Conservation (phyloP, 108 stramenopile genomes). For the Skeletonema potamos region DNA sequence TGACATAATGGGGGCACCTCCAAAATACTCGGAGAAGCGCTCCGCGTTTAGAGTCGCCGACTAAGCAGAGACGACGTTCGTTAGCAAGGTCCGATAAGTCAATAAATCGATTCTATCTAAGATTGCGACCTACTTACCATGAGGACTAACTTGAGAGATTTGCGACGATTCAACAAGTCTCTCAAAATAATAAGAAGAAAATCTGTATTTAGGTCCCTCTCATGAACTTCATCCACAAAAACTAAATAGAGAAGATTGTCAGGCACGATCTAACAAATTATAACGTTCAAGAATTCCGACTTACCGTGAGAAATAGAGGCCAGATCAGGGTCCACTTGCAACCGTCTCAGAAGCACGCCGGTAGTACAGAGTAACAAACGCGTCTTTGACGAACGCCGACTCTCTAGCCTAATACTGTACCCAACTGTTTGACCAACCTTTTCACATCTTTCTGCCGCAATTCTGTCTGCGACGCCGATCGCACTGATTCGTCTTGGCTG, state of each 20-base stretch:
- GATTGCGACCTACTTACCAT: constrained; percentile 51
- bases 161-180: constrained; percentile 71
- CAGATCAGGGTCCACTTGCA: constrained; percentile 78
- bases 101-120: neutral
- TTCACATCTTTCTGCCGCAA: constrained; percentile 77
- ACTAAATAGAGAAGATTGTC: constrained; percentile 7
- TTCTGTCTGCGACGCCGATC: constrained; percentile 90
- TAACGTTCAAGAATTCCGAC: neutral
- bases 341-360: constrained; percentile 81
- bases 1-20: constrained; percentile 67
- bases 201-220: constrained; percentile 87
- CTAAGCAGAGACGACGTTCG: neutral
- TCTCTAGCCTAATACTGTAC: constrained; percentile 88
- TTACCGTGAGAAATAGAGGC: constrained; percentile 61
- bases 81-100: neutral
- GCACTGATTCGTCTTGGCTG: constrained; percentile 91
- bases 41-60: constrained; percentile 90
- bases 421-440: constrained; percentile 80
- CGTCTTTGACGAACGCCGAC: constrained; percentile 60
- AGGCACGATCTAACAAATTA: neutral
- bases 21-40: constrained; percentile 80
- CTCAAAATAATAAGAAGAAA: constrained; percentile 88
- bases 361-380: constrained; percentile 88
- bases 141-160: constrained; percentile 79
- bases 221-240: constrained; percentile 90